These are phyloP conservation scores for Leccinum truebloodii DNA, from an alignment of 768 basidiomycete genomes.

Conservation along the genomic window DNA sequence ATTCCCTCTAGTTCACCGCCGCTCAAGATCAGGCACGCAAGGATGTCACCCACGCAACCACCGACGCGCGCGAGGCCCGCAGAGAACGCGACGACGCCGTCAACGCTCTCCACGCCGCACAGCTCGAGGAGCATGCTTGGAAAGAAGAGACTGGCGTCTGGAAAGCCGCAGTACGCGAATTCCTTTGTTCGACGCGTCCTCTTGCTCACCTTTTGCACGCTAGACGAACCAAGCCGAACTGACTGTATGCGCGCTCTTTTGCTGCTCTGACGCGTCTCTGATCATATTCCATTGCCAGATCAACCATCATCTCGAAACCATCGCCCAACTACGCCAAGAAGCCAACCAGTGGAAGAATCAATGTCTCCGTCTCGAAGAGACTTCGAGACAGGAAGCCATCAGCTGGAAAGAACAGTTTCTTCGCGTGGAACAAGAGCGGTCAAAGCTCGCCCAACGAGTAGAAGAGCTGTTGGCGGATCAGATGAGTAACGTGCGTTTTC, in stretches of 20 bases:
- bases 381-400: slow-evolving; percentile 48
- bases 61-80: slow-evolving; percentile 49
- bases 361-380: slow-evolving; percentile 46
- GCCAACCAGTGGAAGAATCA: slow-evolving; percentile 74
- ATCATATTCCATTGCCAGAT: slow-evolving; percentile 40
- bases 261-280: background rate
- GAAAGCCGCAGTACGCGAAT: slow-evolving; percentile 50
- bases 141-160: slow-evolving; percentile 43
- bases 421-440: slow-evolving; percentile 70
- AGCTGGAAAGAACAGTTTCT: slow-evolving; percentile 84
- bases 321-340: slow-evolving; percentile 63
- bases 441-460: slow-evolving; percentile 53
- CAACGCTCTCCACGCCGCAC: slow-evolving; percentile 44
- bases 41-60: slow-evolving; percentile 50
- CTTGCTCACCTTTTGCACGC: slow-evolving; percentile 6
- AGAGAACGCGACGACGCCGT: slow-evolving; percentile 51
- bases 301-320: slow-evolving; percentile 58
- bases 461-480: slow-evolving; percentile 60
- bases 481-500: slow-evolving; percentile 40
- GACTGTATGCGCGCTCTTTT: slow-evolving; percentile 41
- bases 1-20: slow-evolving; percentile 46
- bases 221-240: slow-evolving; percentile 58
- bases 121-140: slow-evolving; percentile 49
- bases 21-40: slow-evolving; percentile 56
- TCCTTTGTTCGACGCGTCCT: slow-evolving; percentile 10